phyloP scores from a whole-genome alignment of 2,329 filamentous ascomycete species.

The Falciphora oryzae region DNA sequence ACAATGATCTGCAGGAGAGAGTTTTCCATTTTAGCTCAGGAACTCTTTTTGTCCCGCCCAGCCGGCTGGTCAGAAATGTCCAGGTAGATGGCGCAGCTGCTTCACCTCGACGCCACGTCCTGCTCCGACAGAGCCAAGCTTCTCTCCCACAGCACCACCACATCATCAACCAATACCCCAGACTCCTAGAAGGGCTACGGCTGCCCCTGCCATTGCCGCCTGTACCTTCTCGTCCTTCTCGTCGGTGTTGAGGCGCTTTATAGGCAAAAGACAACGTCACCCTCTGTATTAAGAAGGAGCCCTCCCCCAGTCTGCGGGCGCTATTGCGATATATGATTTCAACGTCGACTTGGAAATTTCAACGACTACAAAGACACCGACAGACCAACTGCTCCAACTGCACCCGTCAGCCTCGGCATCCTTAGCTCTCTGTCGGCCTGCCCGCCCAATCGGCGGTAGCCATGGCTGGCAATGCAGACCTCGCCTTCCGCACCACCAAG shows the following conservation, averaged over 20 bases:
- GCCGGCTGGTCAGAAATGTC: not conserved
- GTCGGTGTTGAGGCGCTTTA: not conserved
- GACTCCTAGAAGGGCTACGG: too few species aligned
- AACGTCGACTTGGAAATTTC: too few species aligned
- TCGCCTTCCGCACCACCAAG: constrained; percentile 8
- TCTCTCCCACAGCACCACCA: not conserved
- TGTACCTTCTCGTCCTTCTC: not conserved
- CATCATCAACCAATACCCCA: not conserved
- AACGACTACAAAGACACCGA: too few species aligned
- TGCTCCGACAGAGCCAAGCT: not conserved
- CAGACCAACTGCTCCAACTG: not conserved
- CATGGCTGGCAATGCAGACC: constrained; percentile 6
- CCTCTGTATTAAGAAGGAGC: too few species aligned
- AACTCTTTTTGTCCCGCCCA: not conserved
- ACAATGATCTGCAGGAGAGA: not conserved
- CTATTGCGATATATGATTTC: too few species aligned
- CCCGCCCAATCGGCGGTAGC: constrained; percentile 1
- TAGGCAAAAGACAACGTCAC: not conserved
- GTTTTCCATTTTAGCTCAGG: constrained; percentile 1
- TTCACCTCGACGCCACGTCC: not conserved
- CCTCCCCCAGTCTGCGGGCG: not conserved
- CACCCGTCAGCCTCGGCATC: not conserved
- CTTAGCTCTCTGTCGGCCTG: not conserved
- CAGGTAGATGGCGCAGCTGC: not conserved
- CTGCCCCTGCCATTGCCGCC: too few species aligned